Percentiles rank a stretch among this genome's conserved stretches.
These are phyloP conservation scores for Alternaria arbusti DNA, from an alignment of 2,329 filamentous ascomycete genomes.

Conservation along the genomic window DNA sequence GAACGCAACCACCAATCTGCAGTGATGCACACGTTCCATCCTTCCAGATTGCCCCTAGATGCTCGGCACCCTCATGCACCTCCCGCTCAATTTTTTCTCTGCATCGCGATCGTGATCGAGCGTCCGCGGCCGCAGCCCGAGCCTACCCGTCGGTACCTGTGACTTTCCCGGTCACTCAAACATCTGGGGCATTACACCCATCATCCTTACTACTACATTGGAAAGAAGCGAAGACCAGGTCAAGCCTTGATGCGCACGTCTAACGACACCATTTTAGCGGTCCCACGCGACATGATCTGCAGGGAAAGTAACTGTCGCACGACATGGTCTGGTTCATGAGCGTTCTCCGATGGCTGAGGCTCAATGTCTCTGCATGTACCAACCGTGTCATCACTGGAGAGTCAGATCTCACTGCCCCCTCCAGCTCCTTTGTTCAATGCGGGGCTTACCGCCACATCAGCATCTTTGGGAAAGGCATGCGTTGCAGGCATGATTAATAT, in stretches of 20 bases:
- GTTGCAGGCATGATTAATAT: background rate
- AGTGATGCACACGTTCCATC: constrained; percentile 5
- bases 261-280: background rate
- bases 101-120: constrained; percentile 1
- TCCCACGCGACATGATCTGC: constrained; percentile 4
- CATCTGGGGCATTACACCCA: background rate
- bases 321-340: constrained; percentile 1
- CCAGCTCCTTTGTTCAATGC: background rate
- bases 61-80: constrained; percentile 10
- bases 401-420: background rate
- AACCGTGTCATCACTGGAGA: background rate
- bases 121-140: constrained; percentile 1
- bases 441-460: background rate
- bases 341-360: background rate
- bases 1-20: background rate
- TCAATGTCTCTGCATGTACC: constrained; percentile 2
- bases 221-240: background rate
- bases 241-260: background rate
- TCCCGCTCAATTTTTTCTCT: constrained; percentile 1
- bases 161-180: background rate
- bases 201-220: background rate
- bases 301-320: constrained; percentile 1
- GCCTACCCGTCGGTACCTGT: constrained; percentile 2
- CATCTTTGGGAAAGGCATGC: background rate
- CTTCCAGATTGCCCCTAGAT: constrained; percentile 15